Evolutionary conservation across 257 asterid genomes (phyloP), one percentile per base, ranked within the genome.

Genomic region (Nicotiana otophora): DNA sequence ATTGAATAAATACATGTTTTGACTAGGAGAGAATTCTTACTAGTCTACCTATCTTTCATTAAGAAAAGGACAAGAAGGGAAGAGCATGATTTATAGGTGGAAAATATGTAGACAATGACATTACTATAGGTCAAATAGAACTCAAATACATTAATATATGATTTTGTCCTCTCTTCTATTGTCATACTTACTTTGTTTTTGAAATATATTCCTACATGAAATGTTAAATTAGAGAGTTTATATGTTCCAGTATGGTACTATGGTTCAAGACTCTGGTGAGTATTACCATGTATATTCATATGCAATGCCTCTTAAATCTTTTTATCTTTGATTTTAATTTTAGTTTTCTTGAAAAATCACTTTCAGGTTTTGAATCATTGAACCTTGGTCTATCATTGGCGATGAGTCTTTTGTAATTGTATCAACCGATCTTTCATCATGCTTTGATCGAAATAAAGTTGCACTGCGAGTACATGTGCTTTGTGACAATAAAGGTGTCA

Each of bases 341-440:
- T 20, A 10, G 19, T 11, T 72, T 67, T 86, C 87, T 42, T 23
- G 79, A 30, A 54, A 83, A 74, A 75, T 53, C 57, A 77, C 62
- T 72, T 78, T 87, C 92, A 94, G 99, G 98, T 87, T 96, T 96
- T 81, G 98, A 96, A 88, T 94, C 98, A 93, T 96, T 63, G 94
- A 87, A 82, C 99, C 99, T 30, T 96, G 99, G 99, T 89, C 95
- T 62, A 65, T 91, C 66, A 84, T 93, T 87, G 99, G 99, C 82
- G 84, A 91, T 83, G 92, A 94, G 74, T 92, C 97, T 31, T 89
- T 85, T 19, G 68, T 96, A 68, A 78, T 88, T 64, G 87, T 93
- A 55, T 92, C 98, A 63, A 96, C 97, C 1, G 98, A 96, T 19
- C 97, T 95, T 14, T 88, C 98, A 10, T 96, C 99, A 19, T 85